Evolutionary conservation across 768 basidiomycete species (phyloP).

Genomic region (Auricularia auricula-judae): DNA sequence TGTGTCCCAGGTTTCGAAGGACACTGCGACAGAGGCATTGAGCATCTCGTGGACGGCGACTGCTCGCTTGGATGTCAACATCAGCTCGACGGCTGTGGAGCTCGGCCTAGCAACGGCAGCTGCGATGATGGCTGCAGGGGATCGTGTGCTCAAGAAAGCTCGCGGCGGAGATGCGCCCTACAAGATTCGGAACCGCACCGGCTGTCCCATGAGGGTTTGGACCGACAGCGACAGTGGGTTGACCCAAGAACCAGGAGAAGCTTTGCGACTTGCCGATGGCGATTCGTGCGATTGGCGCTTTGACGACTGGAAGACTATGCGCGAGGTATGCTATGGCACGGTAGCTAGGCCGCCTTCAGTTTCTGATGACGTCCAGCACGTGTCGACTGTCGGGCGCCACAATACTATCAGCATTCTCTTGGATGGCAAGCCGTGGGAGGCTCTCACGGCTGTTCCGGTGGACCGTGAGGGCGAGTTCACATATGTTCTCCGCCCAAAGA

Average conservation of each 20-base stretch:
- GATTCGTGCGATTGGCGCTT: constrained; percentile 89
- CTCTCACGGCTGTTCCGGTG: constrained; percentile 77
- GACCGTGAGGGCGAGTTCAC: constrained; percentile 89
- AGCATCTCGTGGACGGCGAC: constrained; percentile 56
- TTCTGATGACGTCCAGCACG: constrained; percentile 30
- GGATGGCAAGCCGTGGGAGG: constrained; percentile 80
- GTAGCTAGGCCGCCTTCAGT: background rate
- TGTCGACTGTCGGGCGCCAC: constrained; percentile 50
- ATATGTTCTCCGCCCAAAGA: constrained; percentile 74
- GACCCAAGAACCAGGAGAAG: constrained; percentile 17
- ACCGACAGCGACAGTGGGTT: constrained; percentile 51
- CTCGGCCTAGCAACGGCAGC: constrained; percentile 63
- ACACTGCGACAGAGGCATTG: constrained; percentile 37
- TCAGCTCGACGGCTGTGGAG: constrained; percentile 86
- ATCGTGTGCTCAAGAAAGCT: constrained; percentile 57
- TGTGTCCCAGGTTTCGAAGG: constrained; percentile 39
- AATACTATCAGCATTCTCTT: constrained; percentile 83
- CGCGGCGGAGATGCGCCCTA: constrained; percentile 91
- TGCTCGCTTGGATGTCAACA: constrained; percentile 81
- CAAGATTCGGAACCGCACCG: constrained; percentile 83
- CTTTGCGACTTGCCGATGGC: constrained; percentile 51
- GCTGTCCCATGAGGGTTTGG: constrained; percentile 77
- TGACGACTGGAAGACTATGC: constrained; percentile 88
- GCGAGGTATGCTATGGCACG: constrained; percentile 49
- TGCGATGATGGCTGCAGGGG: constrained; percentile 65